Evolutionary conservation across 2,329 filamentous ascomycete species (phyloP).

Genomic region (Catunica adiposa): DNA sequence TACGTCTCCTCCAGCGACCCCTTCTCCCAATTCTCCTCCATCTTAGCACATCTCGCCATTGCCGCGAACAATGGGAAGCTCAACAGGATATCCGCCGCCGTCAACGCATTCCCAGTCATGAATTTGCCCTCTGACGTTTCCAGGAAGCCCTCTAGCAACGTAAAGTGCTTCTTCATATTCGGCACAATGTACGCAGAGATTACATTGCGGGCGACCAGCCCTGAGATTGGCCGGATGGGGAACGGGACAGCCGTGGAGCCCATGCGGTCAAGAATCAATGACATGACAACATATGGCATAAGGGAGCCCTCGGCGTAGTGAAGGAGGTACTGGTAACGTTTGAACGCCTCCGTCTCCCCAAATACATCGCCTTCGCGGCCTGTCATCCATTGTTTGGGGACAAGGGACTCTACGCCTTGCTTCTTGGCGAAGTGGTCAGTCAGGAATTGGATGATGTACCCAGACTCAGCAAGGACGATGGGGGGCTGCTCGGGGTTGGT

Average conservation of each 20-base stretch:
- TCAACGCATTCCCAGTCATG: conserved; percentile 32
- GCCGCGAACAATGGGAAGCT: conserved; percentile 35
- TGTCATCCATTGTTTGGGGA: conserved; percentile 36
- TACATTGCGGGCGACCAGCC: conserved; percentile 26
- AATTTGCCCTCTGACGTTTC: conserved; percentile 29
- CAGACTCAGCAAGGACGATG: conserved; percentile 64
- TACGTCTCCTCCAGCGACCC: conserved; percentile 11
- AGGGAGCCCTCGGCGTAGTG: conserved; percentile 76
- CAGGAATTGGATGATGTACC: conserved; percentile 66
- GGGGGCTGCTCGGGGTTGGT: conserved; percentile 21
- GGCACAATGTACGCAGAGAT: conserved; percentile 29
- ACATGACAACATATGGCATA: conserved; percentile 53
- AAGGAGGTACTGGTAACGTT: conserved; percentile 51
- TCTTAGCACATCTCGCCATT: conserved; percentile 15
- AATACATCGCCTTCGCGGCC: conserved; percentile 40
- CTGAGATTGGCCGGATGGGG: conserved; percentile 35
- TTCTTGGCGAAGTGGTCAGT: conserved; percentile 39
- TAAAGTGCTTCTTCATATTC: conserved; percentile 31
- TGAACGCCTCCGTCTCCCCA: conserved; percentile 44
- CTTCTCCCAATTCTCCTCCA: conserved; percentile 8
- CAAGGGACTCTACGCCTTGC: conserved; percentile 25
- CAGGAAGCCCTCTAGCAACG: conserved; percentile 34
- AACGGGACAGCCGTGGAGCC: conserved; percentile 33
- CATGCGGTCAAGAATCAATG: conserved; percentile 40
- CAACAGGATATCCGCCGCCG: conserved; percentile 36